A percentile compares a stretch with the other conserved stretches of the same genome.
Evolutionary conservation across 2,329 filamentous ascomycete genomes (phyloP).

Genomic region (Capronia coronata): DNA sequence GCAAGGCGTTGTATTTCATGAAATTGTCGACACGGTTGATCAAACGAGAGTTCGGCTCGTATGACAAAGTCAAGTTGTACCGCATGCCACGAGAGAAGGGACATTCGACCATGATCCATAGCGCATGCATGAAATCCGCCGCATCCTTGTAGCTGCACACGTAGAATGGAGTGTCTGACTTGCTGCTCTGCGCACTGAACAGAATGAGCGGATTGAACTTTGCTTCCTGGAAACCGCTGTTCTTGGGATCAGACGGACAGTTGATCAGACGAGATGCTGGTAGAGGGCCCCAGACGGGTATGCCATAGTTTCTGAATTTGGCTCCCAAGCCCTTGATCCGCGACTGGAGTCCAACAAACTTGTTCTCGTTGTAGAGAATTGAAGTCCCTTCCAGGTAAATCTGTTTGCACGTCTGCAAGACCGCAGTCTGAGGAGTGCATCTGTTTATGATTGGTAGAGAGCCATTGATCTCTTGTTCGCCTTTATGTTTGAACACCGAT

Average conservation of each 20-base stretch:
- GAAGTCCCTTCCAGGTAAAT: slow-evolving; percentile 16
- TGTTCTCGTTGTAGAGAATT: slow-evolving; percentile 22
- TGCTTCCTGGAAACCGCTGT: not conserved
- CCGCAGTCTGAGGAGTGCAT: slow-evolving; percentile 14
- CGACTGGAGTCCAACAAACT: slow-evolving; percentile 18
- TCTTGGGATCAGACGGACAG: not conserved
- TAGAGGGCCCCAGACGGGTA: slow-evolving; percentile 18
- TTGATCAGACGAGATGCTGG: slow-evolving; percentile 7
- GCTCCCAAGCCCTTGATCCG: slow-evolving; percentile 20
- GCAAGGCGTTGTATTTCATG: slow-evolving; percentile 14
- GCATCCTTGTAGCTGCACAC: slow-evolving; percentile 19
- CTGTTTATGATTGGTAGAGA: slow-evolving; percentile 14
- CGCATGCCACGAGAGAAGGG: slow-evolving; percentile 21
- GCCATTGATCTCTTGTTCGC: slow-evolving; percentile 23
- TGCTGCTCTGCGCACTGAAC: slow-evolving; percentile 14
- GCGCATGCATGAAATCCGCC: slow-evolving; percentile 18
- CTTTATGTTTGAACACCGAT: slow-evolving; percentile 20
- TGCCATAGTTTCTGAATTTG: slow-evolving; percentile 23
- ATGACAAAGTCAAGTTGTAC: slow-evolving; percentile 15
- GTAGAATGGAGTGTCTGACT: slow-evolving; percentile 16
- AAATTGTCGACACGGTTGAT: slow-evolving; percentile 12
- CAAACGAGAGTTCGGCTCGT: slow-evolving; percentile 3
- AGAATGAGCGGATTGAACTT: slow-evolving; percentile 20
- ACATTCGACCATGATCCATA: slow-evolving; percentile 24
- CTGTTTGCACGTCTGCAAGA: slow-evolving; percentile 18